These are phyloP conservation scores for Nematocida ausubeli DNA, from an alignment of 371 early-diverging fungal genomes.

Conservation along the genomic window DNA sequence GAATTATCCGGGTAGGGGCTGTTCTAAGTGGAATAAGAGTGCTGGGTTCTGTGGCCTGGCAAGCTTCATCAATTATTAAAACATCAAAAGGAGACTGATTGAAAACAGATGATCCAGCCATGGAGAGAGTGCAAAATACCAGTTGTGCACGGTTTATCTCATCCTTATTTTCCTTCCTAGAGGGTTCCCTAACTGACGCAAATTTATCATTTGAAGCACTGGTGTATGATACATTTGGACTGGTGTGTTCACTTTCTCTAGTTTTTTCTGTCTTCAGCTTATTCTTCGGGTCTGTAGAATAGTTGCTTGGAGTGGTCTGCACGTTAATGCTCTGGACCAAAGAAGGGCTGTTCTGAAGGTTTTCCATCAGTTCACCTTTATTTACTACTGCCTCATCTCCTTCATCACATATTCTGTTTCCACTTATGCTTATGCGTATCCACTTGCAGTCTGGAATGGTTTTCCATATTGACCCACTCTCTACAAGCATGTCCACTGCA, in stretches of 20 bases:
- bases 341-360: neutral
- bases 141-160: neutral
- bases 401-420: neutral
- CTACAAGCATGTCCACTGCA: conserved; percentile 72
- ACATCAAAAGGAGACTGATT: conserved; percentile 27
- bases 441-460: neutral
- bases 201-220: neutral
- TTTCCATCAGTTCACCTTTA: neutral
- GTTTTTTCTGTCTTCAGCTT: no score
- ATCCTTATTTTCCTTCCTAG: neutral
- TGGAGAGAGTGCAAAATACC: conserved; percentile 42
- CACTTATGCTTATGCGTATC: neutral
- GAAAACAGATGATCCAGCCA: conserved; percentile 8
- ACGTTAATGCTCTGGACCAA: neutral
- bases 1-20: conserved; percentile 75
- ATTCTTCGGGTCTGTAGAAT: neutral
- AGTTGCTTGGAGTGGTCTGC: neutral
- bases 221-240: neutral
- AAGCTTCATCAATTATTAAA: conserved; percentile 90
- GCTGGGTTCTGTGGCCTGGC: conserved; percentile 83
- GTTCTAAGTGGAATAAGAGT: conserved; percentile 83
- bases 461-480: neutral
- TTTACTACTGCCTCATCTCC: neutral
- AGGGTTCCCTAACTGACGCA: neutral
- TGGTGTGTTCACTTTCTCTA: no score